Percentiles rank a stretch among this genome's conserved stretches.
These are phyloP conservation scores for Plasmodium cynomolgi DNA, from an alignment of 169 alveolate species.

Conservation along the genomic window DNA sequence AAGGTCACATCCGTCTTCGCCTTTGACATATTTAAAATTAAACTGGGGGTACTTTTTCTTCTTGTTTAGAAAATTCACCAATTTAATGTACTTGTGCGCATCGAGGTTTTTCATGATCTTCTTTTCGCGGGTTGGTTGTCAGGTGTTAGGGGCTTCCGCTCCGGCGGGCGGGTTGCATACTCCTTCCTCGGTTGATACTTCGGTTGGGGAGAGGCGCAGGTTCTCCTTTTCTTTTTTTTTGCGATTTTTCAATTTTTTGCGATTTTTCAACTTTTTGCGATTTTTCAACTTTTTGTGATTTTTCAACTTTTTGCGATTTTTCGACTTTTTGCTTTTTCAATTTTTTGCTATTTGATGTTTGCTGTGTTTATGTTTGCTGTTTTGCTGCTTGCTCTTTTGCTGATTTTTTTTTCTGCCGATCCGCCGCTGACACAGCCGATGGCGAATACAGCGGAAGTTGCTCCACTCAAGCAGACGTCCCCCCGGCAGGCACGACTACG, in stretches of 20 bases:
- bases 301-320: neutral
- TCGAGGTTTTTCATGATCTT: conserved; percentile 58
- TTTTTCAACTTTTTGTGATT: neutral
- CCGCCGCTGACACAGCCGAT: neutral
- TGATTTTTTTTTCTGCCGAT: neutral
- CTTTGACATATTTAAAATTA: conserved; percentile 26
- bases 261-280: neutral
- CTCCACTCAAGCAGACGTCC: neutral
- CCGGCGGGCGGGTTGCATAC: neutral
- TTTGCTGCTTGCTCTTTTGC: no score
- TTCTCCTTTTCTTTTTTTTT: neutral
- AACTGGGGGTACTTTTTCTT: conserved; percentile 35
- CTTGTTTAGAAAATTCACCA: conserved; percentile 17
- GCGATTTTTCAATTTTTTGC: neutral
- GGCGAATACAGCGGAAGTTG: neutral
- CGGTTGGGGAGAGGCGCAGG: neutral
- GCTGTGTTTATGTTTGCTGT: no score
- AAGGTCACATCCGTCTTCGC: neutral
- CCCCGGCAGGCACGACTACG: neutral
- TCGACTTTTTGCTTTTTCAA: no score
- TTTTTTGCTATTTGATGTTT: neutral
- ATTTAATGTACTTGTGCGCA: conserved; percentile 32
- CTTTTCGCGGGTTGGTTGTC: neutral
- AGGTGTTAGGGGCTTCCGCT: neutral
- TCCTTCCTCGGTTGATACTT: neutral